Conservation (phyloP, 129 eudicot genomes). For the Flaveria ramosissima region DNA sequence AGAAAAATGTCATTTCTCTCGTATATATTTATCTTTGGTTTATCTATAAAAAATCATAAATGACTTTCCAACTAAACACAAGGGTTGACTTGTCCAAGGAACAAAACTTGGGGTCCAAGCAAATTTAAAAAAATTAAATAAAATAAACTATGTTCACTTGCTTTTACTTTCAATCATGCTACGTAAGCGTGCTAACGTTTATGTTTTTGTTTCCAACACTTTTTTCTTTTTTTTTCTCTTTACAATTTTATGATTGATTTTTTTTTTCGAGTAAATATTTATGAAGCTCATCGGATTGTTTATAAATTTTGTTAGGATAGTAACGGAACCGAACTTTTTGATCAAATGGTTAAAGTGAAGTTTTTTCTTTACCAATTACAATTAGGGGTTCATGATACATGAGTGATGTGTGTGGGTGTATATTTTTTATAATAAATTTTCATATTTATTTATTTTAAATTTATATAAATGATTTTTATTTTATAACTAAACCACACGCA, state of each 20-base stretch:
- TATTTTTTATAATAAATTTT: no score
- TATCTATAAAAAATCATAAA: background rate
- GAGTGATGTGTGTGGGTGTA: no score
- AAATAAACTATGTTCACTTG: background rate
- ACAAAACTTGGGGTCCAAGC: slow-evolving; percentile 32
- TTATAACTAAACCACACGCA: no score
- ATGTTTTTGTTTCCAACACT: background rate
- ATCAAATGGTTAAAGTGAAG: no score
- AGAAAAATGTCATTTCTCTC: no score
- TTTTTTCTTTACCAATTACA: no score
- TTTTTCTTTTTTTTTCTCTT: no score
- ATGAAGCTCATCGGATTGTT: background rate
- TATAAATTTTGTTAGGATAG: no score
- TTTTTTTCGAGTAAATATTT: background rate
- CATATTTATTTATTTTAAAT: no score
- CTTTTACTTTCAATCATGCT: background rate
- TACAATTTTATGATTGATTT: background rate
- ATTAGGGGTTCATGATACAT: no score
- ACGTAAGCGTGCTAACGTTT: background rate
- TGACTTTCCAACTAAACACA: background rate
- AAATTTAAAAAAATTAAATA: background rate
- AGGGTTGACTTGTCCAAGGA: slow-evolving; percentile 5
- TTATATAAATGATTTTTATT: no score
- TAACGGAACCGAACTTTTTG: no score
- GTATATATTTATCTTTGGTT: background rate